Conservation (phyloP, 2,329 filamentous ascomycete genomes). For the Trichoderma cornu-damae region DNA sequence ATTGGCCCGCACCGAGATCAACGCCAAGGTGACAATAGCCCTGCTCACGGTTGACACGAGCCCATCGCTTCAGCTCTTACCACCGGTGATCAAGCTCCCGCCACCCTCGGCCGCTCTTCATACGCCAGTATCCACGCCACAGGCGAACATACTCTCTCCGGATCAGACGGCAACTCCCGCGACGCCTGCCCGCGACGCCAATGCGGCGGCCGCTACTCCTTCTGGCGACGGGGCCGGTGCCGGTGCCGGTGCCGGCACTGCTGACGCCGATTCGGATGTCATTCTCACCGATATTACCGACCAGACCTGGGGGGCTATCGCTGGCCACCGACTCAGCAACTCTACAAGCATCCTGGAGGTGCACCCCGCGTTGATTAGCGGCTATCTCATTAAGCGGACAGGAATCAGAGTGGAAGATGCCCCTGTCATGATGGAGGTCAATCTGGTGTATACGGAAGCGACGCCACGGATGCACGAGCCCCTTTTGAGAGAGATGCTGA, state of each 20-base stretch:
- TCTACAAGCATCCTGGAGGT: constrained; percentile 51
- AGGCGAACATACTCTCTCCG: constrained; percentile 54
- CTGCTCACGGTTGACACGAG: constrained; percentile 61
- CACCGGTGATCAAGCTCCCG: constrained; percentile 48
- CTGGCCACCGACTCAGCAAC: constrained; percentile 61
- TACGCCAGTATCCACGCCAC: constrained; percentile 66
- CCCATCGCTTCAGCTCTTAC: constrained; percentile 58
- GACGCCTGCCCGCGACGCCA: constrained; percentile 42
- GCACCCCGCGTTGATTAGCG: constrained; percentile 55
- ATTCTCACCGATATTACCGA: constrained; percentile 68
- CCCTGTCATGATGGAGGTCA: constrained; percentile 58
- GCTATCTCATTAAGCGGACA: constrained; percentile 61
- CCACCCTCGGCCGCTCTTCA: constrained; percentile 44
- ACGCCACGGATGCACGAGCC: constrained; percentile 53
- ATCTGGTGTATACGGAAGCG: constrained; percentile 54
- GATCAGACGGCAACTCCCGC: constrained; percentile 51
- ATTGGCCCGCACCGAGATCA: constrained; percentile 48
- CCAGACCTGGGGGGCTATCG: constrained; percentile 69
- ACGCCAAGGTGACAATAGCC: constrained; percentile 49
- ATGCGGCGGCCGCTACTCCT: constrained; percentile 41
- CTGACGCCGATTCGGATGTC: constrained; percentile 50
- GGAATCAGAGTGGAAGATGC: constrained; percentile 53
- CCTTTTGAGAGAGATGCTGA: constrained; percentile 64
- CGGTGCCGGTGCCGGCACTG: constrained; percentile 35
- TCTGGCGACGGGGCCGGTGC: constrained; percentile 38